Evolutionary conservation across 371 early-diverging fungal species (phyloP).

Genomic region (Mortierella sp.): DNA sequence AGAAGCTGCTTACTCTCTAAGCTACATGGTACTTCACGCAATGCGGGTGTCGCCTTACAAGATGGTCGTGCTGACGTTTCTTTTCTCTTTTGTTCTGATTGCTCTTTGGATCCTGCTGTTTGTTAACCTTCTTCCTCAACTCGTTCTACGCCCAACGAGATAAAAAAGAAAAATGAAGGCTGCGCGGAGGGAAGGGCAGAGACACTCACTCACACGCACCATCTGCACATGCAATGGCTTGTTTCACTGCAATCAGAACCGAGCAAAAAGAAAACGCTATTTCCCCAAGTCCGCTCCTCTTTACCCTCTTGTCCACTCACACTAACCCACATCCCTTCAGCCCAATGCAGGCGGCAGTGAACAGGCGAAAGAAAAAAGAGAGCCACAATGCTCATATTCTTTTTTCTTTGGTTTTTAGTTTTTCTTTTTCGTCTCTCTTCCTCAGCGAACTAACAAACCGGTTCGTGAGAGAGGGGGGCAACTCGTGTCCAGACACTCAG

Average conservation of each 20-base stretch:
- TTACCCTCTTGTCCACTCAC: background rate
- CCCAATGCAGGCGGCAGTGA: background rate
- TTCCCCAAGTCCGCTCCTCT: background rate
- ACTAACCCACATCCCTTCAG: background rate
- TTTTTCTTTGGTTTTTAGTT: background rate
- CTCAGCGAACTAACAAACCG: background rate
- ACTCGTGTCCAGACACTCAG: background rate
- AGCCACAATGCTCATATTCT: background rate
- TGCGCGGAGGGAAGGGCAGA: background rate
- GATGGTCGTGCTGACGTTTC: background rate
- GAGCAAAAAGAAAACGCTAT: background rate
- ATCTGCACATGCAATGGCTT: background rate
- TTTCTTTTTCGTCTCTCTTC: background rate
- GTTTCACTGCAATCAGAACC: background rate
- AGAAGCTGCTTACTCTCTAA: background rate
- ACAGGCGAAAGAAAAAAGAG: background rate
- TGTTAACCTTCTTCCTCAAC: background rate
- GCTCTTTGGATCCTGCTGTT: background rate
- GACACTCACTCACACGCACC: background rate
- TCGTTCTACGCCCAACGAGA: background rate
- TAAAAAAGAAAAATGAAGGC: background rate
- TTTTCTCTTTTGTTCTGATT: background rate
- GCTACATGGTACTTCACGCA: slow-evolving; percentile 14
- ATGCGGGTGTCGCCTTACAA: background rate
- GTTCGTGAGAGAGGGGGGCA: background rate